Evolutionary conservation across 2,329 filamentous ascomycete genomes (phyloP), one percentile per base, ranked within the genome.

Genomic region (Helotiales sp.): DNA sequence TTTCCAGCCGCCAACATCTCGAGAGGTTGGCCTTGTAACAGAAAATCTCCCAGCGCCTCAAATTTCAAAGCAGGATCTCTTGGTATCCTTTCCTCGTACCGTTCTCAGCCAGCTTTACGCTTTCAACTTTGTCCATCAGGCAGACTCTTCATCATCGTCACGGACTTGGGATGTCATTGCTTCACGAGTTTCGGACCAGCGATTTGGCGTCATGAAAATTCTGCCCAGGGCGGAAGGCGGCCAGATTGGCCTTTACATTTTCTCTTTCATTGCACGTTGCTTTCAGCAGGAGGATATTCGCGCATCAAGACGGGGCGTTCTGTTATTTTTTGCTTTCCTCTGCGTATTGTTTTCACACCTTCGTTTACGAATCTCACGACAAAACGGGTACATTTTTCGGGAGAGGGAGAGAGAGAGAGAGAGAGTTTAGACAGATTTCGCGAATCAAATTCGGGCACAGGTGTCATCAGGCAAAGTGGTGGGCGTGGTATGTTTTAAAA

Each of bases 341-440:
- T 17, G 40, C 22, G 59, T 37, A 49, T 62, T 37, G 26, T 63
- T 55, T 47, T 45, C 61, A 15, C 49, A 54, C 52, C 28, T 58
- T 61, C 54, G 28, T 64, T 68, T 40, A 70, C 67, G 70, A 70
- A 63, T 26, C 50, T 70, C 54, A 70, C 65, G 68, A 71, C 55
- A 61, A 69, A 67, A 64, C 43, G 54, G 65, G 52, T 57, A 64
- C 55, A 66, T 55, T 63, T 61, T 63, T 24, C 30, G 55, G 26
- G 28, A 60, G n/a, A 58, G 50, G 13, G 32, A 34, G 22, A 45
- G n/a, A 57, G 20, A 13, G 6, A 50, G 52, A 22, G 22, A 32
- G 34, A 57, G 59, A 59, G 30, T 40, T 66, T 71, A 71, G 70
- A 71, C 57, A 70, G 68, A 71, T 67, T 71, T 71, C 55, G 63